Evolutionary conservation across 2,329 filamentous ascomycete species (phyloP).

Genomic region (Coleophoma cylindrospora): DNA sequence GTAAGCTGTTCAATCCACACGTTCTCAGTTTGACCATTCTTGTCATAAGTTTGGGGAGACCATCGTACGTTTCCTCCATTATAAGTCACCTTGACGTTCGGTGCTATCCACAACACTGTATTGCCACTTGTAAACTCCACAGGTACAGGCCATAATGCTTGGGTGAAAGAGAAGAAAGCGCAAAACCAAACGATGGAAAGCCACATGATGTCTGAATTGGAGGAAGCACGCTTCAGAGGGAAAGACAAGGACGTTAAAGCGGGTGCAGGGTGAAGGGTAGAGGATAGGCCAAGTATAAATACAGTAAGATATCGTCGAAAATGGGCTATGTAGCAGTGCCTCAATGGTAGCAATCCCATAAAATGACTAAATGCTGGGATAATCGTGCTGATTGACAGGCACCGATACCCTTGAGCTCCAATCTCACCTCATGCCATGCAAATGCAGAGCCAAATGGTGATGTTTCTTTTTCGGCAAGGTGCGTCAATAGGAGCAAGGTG

Average conservation of each 20-base stretch:
- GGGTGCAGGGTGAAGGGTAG: not conserved
- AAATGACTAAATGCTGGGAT: not conserved
- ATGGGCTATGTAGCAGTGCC: not conserved
- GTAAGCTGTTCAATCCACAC: slow-evolving; percentile 14
- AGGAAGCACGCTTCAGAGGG: not conserved
- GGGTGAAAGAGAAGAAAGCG: slow-evolving; percentile 11
- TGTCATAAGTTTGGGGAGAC: slow-evolving; percentile 26
- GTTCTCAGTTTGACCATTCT: slow-evolving; percentile 19
- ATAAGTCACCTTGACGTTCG: slow-evolving; percentile 49
- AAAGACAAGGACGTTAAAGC: not conserved
- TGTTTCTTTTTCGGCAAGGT: not conserved
- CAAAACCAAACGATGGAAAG: slow-evolving; percentile 12
- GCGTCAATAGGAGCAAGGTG: not conserved
- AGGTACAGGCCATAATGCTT: slow-evolving; percentile 54
- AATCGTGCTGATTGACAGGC: not conserved
- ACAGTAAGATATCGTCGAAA: not conserved
- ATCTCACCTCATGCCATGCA: not conserved
- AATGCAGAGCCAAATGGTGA: not conserved
- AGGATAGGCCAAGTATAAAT: not conserved
- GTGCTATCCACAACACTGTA: slow-evolving; percentile 46
- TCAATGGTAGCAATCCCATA: not conserved
- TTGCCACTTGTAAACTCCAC: slow-evolving; percentile 45
- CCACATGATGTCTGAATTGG: slow-evolving; percentile 11
- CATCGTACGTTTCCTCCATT: slow-evolving; percentile 52
- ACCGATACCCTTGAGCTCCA: not conserved